Percentiles rank a stretch among this genome's conserved stretches.
These are phyloP conservation scores for Bertia moriformis DNA, from an alignment of 2,329 filamentous ascomycete genomes.

Conservation along the genomic window DNA sequence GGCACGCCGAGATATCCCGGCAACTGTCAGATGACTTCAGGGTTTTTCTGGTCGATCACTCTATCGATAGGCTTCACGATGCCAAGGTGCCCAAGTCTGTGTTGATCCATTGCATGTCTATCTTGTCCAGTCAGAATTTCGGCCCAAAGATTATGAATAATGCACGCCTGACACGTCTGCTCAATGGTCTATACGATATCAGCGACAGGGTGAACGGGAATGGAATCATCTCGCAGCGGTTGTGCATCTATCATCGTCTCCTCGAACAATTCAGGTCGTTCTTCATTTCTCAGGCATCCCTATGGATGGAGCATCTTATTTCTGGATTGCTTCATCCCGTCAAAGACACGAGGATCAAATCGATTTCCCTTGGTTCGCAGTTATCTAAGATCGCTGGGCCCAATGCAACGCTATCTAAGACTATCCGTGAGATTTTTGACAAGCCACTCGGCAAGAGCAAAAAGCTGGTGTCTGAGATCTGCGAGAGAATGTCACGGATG, in stretches of 20 bases:
- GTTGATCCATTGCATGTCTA: not conserved
- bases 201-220: not conserved
- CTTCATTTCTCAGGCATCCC: not conserved
- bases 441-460: not conserved
- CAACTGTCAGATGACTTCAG: conserved; percentile 1
- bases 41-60: not conserved
- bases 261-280: not conserved
- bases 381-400: not conserved
- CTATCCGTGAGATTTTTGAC: not conserved
- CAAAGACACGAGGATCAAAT: not conserved
- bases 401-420: not conserved
- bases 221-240: not conserved
- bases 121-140: not conserved
- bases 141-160: not conserved
- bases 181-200: not conserved
- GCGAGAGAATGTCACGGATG: conserved; percentile 1
- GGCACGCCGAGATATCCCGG: not conserved
- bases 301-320: not conserved
- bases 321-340: not conserved
- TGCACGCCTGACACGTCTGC: not conserved
- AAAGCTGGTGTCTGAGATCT: not conserved
- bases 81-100: not conserved
- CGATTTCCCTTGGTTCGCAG: not conserved
- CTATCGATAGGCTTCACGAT: not conserved
- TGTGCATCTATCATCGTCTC: not conserved